Base-by-base conservation (phyloP, 2,329 filamentous ascomycete species). In the Diplodia sapinea region DNA sequence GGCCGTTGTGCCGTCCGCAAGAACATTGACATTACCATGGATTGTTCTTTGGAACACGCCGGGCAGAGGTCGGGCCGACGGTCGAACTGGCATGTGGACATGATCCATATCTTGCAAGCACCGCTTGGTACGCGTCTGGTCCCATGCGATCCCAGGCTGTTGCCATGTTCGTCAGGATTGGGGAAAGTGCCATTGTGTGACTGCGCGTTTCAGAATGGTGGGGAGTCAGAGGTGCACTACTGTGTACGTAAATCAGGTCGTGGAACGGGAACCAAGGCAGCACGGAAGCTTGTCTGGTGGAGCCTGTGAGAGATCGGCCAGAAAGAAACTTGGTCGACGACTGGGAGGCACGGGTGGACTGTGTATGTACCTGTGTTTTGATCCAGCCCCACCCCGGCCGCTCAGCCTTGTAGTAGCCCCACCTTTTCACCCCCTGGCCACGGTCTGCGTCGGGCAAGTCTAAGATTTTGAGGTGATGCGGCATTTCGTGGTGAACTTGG, bases 291-390 rank as follows among this genome's bases (percentile, higher is more conserved):
- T 61, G 40, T 61, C 38, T 49, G 57, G 57, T 61, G 57, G 57
- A 49, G 43, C n/a, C 26, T 17, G 15, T 33, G 57, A 36, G 38
- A 49, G 38, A 49, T 61, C 49, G 8, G 23, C 23, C 23, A 0
- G 40, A 26, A 43, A 15, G 9, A 50, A 61, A 61, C 40, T 61
- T 61, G 40, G 40, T 40, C 20, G 36, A 29, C 36, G 20, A 31
- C 13, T 36, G 12, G 20, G n/a, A 61, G 3, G 12, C 7, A 23
- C 56, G 26, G 38, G 56, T 61, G 57, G 50, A 36, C 57, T 40
- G 56, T n/a, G n/a, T n/a, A n/a, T 61, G 57, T 61, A 50, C 57
- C 57, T 61, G 57, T 40, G 40, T 61, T 33, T 33, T 29, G 38
- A 47, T 47, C 55, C n/a, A 38, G 55, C 55, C 40, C 57, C 57